These are phyloP conservation scores for Cladophialophora immunda DNA, from an alignment of 2,329 filamentous ascomycete species.

Conservation along the genomic window DNA sequence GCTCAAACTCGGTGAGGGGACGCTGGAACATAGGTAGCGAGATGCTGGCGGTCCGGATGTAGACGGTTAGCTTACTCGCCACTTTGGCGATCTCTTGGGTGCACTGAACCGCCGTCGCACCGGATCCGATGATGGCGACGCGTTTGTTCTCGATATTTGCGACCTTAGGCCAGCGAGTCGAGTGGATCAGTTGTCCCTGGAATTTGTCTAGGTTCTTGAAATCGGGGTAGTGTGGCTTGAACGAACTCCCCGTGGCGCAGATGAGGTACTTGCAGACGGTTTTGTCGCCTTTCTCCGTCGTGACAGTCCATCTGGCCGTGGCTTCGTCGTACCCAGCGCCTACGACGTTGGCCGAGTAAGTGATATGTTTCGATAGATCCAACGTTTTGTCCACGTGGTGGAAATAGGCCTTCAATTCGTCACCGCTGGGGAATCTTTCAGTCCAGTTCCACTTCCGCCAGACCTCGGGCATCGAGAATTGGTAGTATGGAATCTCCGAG, in stretches of 20 bases:
- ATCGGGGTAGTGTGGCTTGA: conserved; percentile 67
- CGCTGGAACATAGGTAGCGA: conserved; percentile 68
- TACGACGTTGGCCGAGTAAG: conserved; percentile 45
- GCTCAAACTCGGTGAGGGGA: conserved; percentile 56
- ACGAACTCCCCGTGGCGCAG: conserved; percentile 48
- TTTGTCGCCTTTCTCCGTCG: conserved; percentile 45
- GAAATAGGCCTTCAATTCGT: conserved; percentile 53
- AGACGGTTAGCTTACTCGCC: conserved; percentile 58
- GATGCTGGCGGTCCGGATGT: conserved; percentile 72
- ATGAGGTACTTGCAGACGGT: conserved; percentile 22
- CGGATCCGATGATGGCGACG: conserved; percentile 70
- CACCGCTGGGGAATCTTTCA: conserved; percentile 49
- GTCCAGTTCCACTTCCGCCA: conserved; percentile 58
- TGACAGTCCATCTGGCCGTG: conserved; percentile 49
- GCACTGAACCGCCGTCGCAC: conserved; percentile 70
- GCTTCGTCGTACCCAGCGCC: conserved; percentile 47
- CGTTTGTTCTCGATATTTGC: conserved; percentile 47
- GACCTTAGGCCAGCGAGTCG: conserved; percentile 67
- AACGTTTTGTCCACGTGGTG: conserved; percentile 50
- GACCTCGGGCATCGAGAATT: conserved; percentile 60
- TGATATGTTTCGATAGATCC: conserved; percentile 49
- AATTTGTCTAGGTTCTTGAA: conserved; percentile 63
- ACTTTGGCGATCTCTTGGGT: conserved; percentile 66
- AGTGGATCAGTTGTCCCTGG: conserved; percentile 58
- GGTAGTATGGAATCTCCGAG: conserved; percentile 62